Evolutionary conservation across 2,329 filamentous ascomycete species (phyloP).

Genomic region (Cryphonectria carpinicola): DNA sequence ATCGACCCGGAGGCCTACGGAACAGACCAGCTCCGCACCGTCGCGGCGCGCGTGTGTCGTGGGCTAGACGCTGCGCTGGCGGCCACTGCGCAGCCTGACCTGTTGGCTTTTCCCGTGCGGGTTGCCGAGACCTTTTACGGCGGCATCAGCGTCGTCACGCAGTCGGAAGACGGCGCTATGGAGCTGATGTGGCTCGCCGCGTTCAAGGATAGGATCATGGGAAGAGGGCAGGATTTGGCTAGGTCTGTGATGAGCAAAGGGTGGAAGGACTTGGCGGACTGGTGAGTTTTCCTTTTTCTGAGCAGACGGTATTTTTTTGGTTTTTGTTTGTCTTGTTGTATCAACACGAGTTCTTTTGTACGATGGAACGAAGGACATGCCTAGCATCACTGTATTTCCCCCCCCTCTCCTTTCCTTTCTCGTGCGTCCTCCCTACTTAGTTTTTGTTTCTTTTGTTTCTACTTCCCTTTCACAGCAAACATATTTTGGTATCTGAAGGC

Average conservation of each 20-base stretch:
- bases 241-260: slow-evolving; percentile 42
- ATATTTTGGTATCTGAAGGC: neutral
- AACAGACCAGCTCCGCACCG: slow-evolving; percentile 48
- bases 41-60: slow-evolving; percentile 56
- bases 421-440: neutral
- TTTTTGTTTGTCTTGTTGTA: neutral
- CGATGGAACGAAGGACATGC: neutral
- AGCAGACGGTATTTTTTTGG: neutral
- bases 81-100: slow-evolving; percentile 50
- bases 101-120: slow-evolving; percentile 48
- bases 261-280: slow-evolving; percentile 41
- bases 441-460: neutral
- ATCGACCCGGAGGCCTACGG: slow-evolving; percentile 50
- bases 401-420: neutral
- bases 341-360: neutral
- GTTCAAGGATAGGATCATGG: slow-evolving; percentile 45
- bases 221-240: slow-evolving; percentile 47
- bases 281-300: neutral
- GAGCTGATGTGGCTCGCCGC: slow-evolving; percentile 54
- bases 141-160: slow-evolving; percentile 39
- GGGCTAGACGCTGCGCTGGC: slow-evolving; percentile 52
- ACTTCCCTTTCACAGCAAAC: neutral
- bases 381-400: neutral
- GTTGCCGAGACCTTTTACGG: slow-evolving; percentile 49
- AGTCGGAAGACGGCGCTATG: slow-evolving; percentile 46